Conservation (phyloP, 306 rosid species). For the Erythrophleum fordii region DNA sequence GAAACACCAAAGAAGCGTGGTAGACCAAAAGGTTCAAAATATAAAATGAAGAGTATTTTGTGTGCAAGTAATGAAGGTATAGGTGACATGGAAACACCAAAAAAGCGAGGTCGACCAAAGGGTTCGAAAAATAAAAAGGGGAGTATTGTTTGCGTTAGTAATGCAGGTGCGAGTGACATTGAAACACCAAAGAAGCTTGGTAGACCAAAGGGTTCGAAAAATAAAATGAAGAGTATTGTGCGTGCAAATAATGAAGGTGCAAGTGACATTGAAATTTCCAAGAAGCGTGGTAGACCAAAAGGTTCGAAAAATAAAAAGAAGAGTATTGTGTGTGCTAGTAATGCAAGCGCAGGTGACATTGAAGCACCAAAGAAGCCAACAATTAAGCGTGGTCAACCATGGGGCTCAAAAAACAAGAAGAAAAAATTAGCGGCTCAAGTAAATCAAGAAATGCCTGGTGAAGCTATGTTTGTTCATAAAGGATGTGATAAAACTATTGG, state of each 20-base stretch:
- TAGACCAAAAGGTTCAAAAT: not conserved
- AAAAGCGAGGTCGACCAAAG: constrained; percentile 40
- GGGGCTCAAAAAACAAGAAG: constrained; percentile 19
- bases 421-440: not conserved
- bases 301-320: constrained; percentile 39
- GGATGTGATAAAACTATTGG: not conserved
- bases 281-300: constrained; percentile 8
- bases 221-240: not conserved
- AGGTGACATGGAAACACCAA: not conserved
- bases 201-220: constrained; percentile 9
- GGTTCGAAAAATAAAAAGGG: constrained; percentile 39
- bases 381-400: constrained; percentile 16
- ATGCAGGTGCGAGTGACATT: not conserved
- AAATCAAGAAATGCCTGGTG: not conserved
- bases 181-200: constrained; percentile 20
- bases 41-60: not conserved
- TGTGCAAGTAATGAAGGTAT: not conserved
- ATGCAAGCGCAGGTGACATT: not conserved
- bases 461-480: not conserved
- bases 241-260: not conserved
- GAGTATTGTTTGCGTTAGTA: not conserved
- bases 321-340: constrained; percentile 3
- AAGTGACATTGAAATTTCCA: too few species aligned
- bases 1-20: constrained; percentile 8
- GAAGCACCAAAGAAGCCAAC: not conserved